Base-by-base conservation (phyloP, 2,329 filamentous ascomycete species). In the Botryosphaeria agaves region DNA sequence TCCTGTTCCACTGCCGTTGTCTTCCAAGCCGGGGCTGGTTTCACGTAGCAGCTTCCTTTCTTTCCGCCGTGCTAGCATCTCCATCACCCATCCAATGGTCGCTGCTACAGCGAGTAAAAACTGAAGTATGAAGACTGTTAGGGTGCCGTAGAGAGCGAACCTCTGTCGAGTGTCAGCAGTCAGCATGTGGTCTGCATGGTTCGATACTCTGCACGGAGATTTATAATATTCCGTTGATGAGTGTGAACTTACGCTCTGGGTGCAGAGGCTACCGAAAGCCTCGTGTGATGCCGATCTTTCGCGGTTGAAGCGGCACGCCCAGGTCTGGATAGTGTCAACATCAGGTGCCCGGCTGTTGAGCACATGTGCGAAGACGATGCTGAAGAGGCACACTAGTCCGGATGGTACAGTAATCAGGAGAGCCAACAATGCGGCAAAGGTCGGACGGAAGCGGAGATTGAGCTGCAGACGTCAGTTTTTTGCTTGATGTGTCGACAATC, bases 111-210 rank as follows among this genome's bases (percentile, higher is more conserved):
- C 36, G 5, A 49, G 36, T 2, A 41, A 23, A 29, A 49, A 35
- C 25, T 61, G 48, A 26, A 61, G 28, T 26, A 61, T 29, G 35
- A 61, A 55, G 12, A 55, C 41, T 0, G 52, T 45, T 14, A 61
- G 48, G 1, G 54, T 55, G 14, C 54, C 52, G 37, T 55, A 60
- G 26, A 56, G 50, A 9, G 58, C 54, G 42, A 62, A 61, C 37
- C 49, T 51, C 51, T 56, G 34, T n/a, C 3, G 11, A 25, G 17
- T 21, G 18, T 34, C 20, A 38, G 30, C 15, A 16, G 26, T 18
- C 12, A 9, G 17, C n/a, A 14, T 3, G 12, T 14, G 15, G 20
- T 19, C 5, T 18, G 6, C 12, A 16, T 23, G 18, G 18, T 6
- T 14, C 16, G 14, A 7, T 3, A 15, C n/a, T 15, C 17, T 12